phyloP scores from a whole-genome alignment of 2,329 filamentous ascomycete species.

The Aureobasidium sp. region DNA sequence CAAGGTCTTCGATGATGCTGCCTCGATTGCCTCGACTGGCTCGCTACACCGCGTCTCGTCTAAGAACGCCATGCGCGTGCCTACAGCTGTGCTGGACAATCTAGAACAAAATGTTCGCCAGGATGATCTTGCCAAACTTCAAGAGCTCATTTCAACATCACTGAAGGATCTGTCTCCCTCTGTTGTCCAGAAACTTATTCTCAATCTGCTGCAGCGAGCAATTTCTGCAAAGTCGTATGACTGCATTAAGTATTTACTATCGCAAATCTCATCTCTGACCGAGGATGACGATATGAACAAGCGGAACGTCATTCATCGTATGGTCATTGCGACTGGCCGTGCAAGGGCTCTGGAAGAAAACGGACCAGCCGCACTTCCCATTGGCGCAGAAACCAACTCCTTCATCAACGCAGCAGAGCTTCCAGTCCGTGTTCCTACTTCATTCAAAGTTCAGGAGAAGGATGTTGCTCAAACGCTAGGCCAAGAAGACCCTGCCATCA shows the following conservation, averaged over 20 bases:
- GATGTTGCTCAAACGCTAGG: slow-evolving; percentile 51
- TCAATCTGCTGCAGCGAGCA: slow-evolving; percentile 71
- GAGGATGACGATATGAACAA: slow-evolving; percentile 90
- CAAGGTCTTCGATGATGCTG: slow-evolving; percentile 67
- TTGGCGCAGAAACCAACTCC: slow-evolving; percentile 49
- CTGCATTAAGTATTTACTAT: slow-evolving; percentile 66
- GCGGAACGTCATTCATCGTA: slow-evolving; percentile 84
- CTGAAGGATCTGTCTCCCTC: slow-evolving; percentile 5
- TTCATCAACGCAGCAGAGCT: slow-evolving; percentile 75
- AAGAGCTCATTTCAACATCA: slow-evolving; percentile 40
- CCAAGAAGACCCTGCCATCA: slow-evolving; percentile 68
- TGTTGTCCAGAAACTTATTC: slow-evolving; percentile 44
- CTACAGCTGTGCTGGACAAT: slow-evolving; percentile 60
- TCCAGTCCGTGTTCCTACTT: slow-evolving; percentile 55
- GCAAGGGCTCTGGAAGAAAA: slow-evolving; percentile 49
- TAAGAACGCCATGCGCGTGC: slow-evolving; percentile 66
- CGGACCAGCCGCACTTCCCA: slow-evolving; percentile 13
- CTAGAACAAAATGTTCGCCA: slow-evolving; percentile 65
- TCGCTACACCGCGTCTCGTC: slow-evolving; percentile 73
- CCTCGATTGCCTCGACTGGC: slow-evolving; percentile 59
- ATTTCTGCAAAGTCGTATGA: slow-evolving; percentile 62
- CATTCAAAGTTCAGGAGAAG: slow-evolving; percentile 60
- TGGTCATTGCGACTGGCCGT: slow-evolving; percentile 87
- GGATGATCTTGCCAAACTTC: slow-evolving; percentile 55
- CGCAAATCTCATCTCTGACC: slow-evolving; percentile 63